Base-by-base conservation (phyloP, 1,284 basidiomycete genomes). In the Trichosporon sp. region DNA sequence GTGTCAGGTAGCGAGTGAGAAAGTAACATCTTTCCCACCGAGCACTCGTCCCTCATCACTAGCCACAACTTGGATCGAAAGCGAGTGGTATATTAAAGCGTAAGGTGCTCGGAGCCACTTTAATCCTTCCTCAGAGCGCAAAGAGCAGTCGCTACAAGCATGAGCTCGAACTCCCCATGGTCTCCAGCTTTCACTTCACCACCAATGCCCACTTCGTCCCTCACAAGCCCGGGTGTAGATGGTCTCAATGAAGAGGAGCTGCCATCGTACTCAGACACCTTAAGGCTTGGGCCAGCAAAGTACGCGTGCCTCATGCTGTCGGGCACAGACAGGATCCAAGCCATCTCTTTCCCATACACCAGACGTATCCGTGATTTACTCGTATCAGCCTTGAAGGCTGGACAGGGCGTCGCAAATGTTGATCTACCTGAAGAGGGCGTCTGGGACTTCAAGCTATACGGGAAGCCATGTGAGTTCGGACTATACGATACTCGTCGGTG, bases 241-340 rank as follows among this genome's bases (percentile, higher is more conserved):
- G 25, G 4, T 21, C n/a, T n/a, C 29, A n/a, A n/a, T 21, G 49
- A 54, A 16, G 46, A 52, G 16, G 49, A 54, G 14, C 49, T 31
- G 16, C 49, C 49, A 13, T 54, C 49, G 3, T 54, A 54, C 27
- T 54, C 49, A 11, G 49, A 54, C 49, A 54, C 49, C 25, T 13
- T 54, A 16, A 13, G 49, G 16, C 31, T 27, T 33, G 56, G 21
- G 6, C 32, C 56, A 13, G 21, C 56, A 9, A 57, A 10, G 14
- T 61, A 56, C 54, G 60, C 60, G 3, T 40, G 54, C 29, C 16
- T 61, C 23, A 56, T 56, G 36, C 60, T 61, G 10, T 40, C 33
- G 14, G 25, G 29, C 13, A n/a, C 56, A 14, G 61, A 62, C 61
- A 54, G 49, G 25, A 54, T 54, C 49, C 49, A 54, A 10, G 49